Percentiles rank a stretch among this genome's conserved stretches.
Conservation (phyloP, 1,284 basidiomycete species). For the Schizopora paradoxa region DNA sequence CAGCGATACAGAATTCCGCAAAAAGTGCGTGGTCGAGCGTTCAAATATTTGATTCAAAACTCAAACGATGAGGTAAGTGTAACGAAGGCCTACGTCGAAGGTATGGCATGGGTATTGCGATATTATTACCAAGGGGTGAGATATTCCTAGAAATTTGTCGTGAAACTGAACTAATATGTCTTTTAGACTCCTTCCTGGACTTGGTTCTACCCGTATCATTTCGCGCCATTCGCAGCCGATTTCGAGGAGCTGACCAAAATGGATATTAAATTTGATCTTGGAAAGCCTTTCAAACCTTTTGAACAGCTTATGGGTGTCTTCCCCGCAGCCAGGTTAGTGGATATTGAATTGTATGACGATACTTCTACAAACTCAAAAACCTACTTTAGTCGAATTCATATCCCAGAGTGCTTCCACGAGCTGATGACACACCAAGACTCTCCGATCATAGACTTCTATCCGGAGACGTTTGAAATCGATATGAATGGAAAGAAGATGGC, state of each 20-base stretch:
- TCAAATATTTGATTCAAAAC: conserved; percentile 9
- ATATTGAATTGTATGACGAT: neutral
- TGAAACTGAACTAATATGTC: conserved; percentile 13
- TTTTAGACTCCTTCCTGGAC: conserved; percentile 92
- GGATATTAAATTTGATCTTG: conserved; percentile 74
- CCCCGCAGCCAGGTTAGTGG: conserved; percentile 82
- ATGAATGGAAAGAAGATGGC: conserved; percentile 99
- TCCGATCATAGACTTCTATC: conserved; percentile 97
- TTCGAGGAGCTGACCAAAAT: conserved; percentile 79
- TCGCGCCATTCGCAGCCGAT: conserved; percentile 96
- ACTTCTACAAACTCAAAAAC: conserved; percentile 7
- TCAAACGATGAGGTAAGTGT: conserved; percentile 33
- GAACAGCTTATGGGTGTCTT: conserved; percentile 99
- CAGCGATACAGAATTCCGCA: conserved; percentile 69
- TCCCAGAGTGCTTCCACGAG: conserved; percentile 81
- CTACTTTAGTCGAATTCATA: conserved; percentile 69
- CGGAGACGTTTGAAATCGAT: conserved; percentile 88
- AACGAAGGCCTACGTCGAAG: conserved; percentile 85
- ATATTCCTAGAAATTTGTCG: conserved; percentile 18
- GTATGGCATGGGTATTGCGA: conserved; percentile 92
- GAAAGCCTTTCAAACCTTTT: conserved; percentile 92
- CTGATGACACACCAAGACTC: conserved; percentile 89
- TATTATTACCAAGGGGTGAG: conserved; percentile 98
- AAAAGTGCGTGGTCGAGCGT: conserved; percentile 49
- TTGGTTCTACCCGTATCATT: conserved; percentile 99